These are phyloP conservation scores for Moesziomyces antarcticus DNA, from an alignment of 1,284 basidiomycete genomes.

Conservation along the genomic window DNA sequence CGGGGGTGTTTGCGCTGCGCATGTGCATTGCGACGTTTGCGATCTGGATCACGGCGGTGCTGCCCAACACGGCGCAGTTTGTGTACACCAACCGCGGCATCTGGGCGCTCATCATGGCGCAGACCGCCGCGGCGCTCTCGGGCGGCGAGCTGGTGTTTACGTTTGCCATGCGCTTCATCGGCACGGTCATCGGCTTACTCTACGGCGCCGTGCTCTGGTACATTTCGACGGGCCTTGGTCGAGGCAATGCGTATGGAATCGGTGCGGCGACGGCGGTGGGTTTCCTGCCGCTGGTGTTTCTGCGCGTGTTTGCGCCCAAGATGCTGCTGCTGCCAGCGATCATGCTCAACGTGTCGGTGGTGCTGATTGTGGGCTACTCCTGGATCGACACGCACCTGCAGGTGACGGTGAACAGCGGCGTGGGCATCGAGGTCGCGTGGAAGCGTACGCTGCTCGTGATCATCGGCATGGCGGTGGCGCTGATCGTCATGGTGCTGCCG, in stretches of 20 bases:
- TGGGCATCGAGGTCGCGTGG: slow-evolving; percentile 71
- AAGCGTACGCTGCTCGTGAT: slow-evolving; percentile 68
- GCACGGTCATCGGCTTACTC: slow-evolving; percentile 69
- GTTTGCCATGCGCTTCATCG: slow-evolving; percentile 49
- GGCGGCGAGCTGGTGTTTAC: slow-evolving; percentile 61
- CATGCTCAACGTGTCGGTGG: slow-evolving; percentile 78
- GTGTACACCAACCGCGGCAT: slow-evolving; percentile 63
- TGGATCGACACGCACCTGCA: slow-evolving; percentile 55
- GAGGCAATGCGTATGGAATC: slow-evolving; percentile 76
- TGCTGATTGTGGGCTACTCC: slow-evolving; percentile 62
- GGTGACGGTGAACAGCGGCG: slow-evolving; percentile 59
- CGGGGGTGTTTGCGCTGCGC: slow-evolving; percentile 74
- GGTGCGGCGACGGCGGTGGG: slow-evolving; percentile 77
- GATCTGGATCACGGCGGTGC: slow-evolving; percentile 72
- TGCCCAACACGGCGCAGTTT: slow-evolving; percentile 49
- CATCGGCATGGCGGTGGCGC: slow-evolving; percentile 64
- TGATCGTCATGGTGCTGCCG: slow-evolving; percentile 64
- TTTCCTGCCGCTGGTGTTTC: slow-evolving; percentile 73
- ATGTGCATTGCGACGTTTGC: slow-evolving; percentile 72
- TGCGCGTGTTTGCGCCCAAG: slow-evolving; percentile 80
- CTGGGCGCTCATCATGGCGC: slow-evolving; percentile 66
- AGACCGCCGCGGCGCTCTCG: slow-evolving; percentile 55
- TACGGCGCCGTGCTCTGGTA: slow-evolving; percentile 79
- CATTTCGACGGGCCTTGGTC: slow-evolving; percentile 71
- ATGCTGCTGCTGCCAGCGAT: slow-evolving; percentile 76